These are phyloP conservation scores for Rhizophlyctis rosea DNA, from an alignment of 192 early-diverging fungal species.

Conservation along the genomic window DNA sequence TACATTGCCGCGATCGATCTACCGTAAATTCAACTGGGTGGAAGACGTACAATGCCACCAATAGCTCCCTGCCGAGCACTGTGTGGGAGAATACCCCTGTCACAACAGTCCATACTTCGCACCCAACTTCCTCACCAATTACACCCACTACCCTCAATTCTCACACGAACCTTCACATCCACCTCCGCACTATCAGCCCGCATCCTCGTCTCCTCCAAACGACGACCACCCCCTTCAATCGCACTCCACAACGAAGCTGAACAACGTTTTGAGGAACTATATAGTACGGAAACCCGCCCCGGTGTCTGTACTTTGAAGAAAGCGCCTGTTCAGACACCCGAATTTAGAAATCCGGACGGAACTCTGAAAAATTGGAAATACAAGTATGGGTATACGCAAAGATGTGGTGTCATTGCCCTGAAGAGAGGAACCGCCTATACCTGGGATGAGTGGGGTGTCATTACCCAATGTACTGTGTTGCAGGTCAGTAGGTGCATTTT, in stretches of 20 bases:
- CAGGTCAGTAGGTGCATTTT: conserved; percentile 52
- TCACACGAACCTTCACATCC: too few relatives aligned
- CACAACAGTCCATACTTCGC: too few relatives aligned
- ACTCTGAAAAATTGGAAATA: conserved; percentile 26
- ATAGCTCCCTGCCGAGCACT: too few relatives aligned
- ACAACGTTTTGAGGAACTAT: neutral
- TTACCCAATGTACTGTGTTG: conserved; percentile 86
- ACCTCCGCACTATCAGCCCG: neutral
- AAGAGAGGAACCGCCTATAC: conserved; percentile 95
- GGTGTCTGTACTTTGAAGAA: conserved; percentile 11
- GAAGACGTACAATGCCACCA: too few relatives aligned
- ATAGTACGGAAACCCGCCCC: conserved; percentile 3
- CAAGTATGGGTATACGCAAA: conserved; percentile 25
- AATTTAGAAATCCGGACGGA: conserved; percentile 2
- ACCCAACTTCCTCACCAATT: too few relatives aligned
- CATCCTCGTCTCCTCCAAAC: conserved; percentile 7
- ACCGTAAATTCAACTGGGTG: too few relatives aligned
- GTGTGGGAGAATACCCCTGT: too few relatives aligned
- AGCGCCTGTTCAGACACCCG: conserved; percentile 17
- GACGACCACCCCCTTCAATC: neutral
- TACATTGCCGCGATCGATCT: too few relatives aligned
- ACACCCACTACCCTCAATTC: too few relatives aligned
- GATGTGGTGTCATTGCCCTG: conserved; percentile 81
- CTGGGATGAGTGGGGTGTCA: conserved; percentile 91
- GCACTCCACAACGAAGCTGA: neutral